These are phyloP conservation scores for Fusarium fujikuroi DNA, from an alignment of 2,329 filamentous ascomycete species.

Conservation along the genomic window DNA sequence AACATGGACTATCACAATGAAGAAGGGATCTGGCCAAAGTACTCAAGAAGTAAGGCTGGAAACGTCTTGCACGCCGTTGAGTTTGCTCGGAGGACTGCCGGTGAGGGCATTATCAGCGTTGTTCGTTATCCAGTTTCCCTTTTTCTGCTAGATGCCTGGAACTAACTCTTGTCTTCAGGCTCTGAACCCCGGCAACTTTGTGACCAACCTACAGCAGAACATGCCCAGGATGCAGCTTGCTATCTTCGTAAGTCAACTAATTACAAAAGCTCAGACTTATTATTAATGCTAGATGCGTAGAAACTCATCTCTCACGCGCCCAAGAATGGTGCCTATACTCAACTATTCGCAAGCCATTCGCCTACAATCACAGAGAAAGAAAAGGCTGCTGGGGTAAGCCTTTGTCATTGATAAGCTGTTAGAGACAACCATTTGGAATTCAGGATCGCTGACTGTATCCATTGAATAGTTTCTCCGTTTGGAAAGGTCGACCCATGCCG, in stretches of 20 bases:
- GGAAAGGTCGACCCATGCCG: neutral
- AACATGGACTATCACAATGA: neutral
- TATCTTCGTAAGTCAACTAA: neutral
- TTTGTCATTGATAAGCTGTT: neutral
- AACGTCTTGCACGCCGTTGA: neutral
- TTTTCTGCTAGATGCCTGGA: fast-evolving
- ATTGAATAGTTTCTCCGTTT: neutral
- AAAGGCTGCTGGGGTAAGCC: neutral
- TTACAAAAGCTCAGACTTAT: fast-evolving
- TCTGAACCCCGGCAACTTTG: neutral
- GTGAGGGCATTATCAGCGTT: neutral
- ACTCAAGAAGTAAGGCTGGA: neutral
- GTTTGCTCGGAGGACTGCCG: neutral
- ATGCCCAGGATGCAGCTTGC: neutral
- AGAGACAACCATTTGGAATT: fast-evolving
- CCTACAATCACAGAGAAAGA: neutral
- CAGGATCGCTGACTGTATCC: neutral
- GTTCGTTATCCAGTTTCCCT: neutral
- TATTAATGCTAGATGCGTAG: fast-evolving
- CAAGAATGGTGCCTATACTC: neutral
- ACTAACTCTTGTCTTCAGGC: neutral
- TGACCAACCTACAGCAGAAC: neutral
- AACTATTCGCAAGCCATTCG: neutral
- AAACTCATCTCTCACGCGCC: neutral
- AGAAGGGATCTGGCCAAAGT: neutral